Base-by-base conservation (phyloP, 352 stramenopile genomes). In the Globisporangium megalacanthum region DNA sequence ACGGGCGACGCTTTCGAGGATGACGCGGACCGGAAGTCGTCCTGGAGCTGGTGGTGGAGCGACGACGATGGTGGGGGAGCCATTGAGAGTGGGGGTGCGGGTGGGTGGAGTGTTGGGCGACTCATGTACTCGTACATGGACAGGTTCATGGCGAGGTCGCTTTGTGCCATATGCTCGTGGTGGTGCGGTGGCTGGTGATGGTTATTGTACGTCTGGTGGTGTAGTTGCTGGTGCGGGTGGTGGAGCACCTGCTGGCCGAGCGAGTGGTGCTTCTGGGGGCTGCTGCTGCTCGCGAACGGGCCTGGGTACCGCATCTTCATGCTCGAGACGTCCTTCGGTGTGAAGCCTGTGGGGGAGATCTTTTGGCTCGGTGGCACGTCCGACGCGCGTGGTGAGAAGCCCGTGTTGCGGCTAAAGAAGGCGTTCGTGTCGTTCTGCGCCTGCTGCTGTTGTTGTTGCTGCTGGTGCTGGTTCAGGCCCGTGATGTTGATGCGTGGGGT, bases 81-180 rank as follows among this genome's bases (percentile, higher is more conserved):
- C 35, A 39, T 13, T 5, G 35, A 39, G 2, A 11, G 8, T 17
- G 20, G 48, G 0, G 5, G 70, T 22, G 64, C 37, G 4, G 69
- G 66, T 61, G 86, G 77, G 49, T 81, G 69, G 49, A 91, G 65
- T 3, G 65, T 67, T 1, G 79, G 80, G 20, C 84, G 77, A 57
- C 82, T 83, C 73, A 92, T 82, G 69, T 94, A 92, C 54, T 94
- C 84, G 58, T 86, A 91, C 78, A 92, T 92, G 15, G 66, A 52
- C 83, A 94, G 89, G 66, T 73, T 85, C 75, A 90, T 88, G 20
- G 70, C 60, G 70, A 91, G 88, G 39, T 90, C 70, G 15, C 59
- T 55, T 47, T 82, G 77, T 17, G 66, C 63, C 41, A 67, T 64
- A 14, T 73, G 58, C 37, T 56, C 66, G 17, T 72, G 68, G 64